phyloP scores from a whole-genome alignment of 202 grass and related monocot species.

The Elaeis oleifera region DNA sequence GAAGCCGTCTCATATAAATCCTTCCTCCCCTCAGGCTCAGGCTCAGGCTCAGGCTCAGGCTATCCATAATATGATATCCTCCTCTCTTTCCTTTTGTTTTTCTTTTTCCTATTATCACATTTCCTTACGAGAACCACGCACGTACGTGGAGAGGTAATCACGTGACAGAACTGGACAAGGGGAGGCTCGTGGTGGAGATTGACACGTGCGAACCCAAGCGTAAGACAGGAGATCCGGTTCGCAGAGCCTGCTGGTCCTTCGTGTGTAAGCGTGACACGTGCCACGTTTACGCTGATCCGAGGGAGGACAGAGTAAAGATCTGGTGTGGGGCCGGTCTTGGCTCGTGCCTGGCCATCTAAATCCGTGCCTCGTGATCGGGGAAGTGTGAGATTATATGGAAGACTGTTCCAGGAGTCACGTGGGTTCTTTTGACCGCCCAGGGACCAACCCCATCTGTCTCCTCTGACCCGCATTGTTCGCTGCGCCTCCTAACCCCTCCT shows the following conservation, averaged over 20 bases:
- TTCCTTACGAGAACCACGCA: background rate
- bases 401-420: slow-evolving; percentile 26
- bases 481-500: background rate
- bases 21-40: background rate
- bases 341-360: background rate
- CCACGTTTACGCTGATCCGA: background rate
- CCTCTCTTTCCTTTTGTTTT: slow-evolving; percentile 30
- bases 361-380: slow-evolving; percentile 20
- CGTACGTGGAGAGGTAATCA: slow-evolving; percentile 2
- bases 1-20: slow-evolving; percentile 21
- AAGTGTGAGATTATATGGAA: slow-evolving; percentile 11
- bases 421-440: slow-evolving; percentile 26
- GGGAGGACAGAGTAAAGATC: background rate
- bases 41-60: background rate
- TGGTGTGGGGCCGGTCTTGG: background rate
- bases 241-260: background rate
- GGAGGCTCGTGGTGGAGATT: background rate
- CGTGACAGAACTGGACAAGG: background rate
- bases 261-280: background rate
- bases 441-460: slow-evolving; percentile 17
- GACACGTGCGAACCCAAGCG: slow-evolving; percentile 1
- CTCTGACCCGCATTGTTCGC: slow-evolving; percentile 23
- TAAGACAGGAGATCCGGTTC: background rate
- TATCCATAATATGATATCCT: background rate
- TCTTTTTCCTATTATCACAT: slow-evolving; percentile 19